A percentile compares a stretch with the other conserved stretches of the same genome.
These are phyloP conservation scores for Zygosaccharomyces pseudobailii DNA, from an alignment of 1,139 yeast genomes.

Conservation along the genomic window DNA sequence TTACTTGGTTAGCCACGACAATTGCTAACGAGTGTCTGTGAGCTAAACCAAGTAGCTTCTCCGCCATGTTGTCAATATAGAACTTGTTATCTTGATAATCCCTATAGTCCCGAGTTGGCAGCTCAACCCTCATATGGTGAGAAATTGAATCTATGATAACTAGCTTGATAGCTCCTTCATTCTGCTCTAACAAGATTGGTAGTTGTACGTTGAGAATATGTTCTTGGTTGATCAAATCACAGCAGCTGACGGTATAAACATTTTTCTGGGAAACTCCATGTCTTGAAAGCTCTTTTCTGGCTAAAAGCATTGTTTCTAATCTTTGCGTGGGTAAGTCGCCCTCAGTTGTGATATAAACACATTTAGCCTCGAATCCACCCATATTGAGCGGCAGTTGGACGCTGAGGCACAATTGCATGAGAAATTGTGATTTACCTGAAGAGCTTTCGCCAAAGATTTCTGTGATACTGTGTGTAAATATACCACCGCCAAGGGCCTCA, in stretches of 20 bases:
- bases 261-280: constrained; percentile 41
- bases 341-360: constrained; percentile 75
- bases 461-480: constrained; percentile 60
- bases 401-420: constrained; percentile 57
- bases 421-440: constrained; percentile 75
- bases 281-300: constrained; percentile 30
- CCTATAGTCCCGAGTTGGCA: constrained; percentile 38
- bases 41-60: constrained; percentile 50
- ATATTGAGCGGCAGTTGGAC: constrained; percentile 46
- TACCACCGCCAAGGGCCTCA: constrained; percentile 58
- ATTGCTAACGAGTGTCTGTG: constrained; percentile 50
- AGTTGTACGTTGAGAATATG: constrained; percentile 69
- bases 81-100: constrained; percentile 38
- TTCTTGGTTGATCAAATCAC: constrained; percentile 67
- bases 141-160: constrained; percentile 81
- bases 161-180: constrained; percentile 42
- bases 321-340: constrained; percentile 63
- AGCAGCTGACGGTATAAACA: constrained; percentile 59
- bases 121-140: constrained; percentile 72
- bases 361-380: constrained; percentile 46
- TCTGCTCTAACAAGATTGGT: constrained; percentile 49
- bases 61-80: constrained; percentile 45
- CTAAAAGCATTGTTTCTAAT: constrained; percentile 38
- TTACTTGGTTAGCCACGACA: constrained; percentile 75
- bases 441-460: constrained; percentile 85